Evolutionary conservation across 495 filamentous ascomycete species (phyloP), one percentile per base, ranked within the genome.

Genomic region (Polyplosphaeria fusca): DNA sequence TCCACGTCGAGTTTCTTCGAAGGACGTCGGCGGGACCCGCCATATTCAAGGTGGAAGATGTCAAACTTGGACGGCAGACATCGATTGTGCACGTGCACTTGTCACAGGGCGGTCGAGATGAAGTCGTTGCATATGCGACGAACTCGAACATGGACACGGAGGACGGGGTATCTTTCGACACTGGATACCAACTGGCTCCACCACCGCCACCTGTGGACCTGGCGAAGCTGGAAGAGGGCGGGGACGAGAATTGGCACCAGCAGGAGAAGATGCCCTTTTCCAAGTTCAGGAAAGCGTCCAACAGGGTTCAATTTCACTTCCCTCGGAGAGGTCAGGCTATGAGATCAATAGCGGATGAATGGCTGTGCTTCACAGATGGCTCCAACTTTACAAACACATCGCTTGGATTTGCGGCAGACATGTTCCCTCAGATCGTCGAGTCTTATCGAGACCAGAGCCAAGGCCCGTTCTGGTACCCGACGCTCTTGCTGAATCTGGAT

Each of bases 1-100:
- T 88, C n/a, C 86, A 91, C 60, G 81, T 88, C 38, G 77, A 83
- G 32, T 94, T 87, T 73, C 78, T 91, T 22, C 80, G 81, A 4
- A 82, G 87, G 52, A 88, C 86, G 9, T 68, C 80, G 26, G 71
- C 70, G 2, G 88, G 88, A 4, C 78, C 81, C 0, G 86, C 82
- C 4, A 66, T 71, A 0, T 76, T 94, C 59, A 74, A 75, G 14
- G 77, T 95, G 39, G 76, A 84, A 46, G 86, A 92, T 55, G 70
- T 82, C 30, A 95, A 94, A 66, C 74, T 87, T 12, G 87, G 89
- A 35, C 71, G 80, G 1, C 79, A 85, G 45, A 80, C 86, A 5
- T 86, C 86, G 27, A 81, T 83, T 4, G 71, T 93, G 12, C 87
- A 89, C 67, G 73, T 88, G 13, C 81, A 80, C 0, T 80, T 94